These are phyloP conservation scores for Vinca minor DNA, from an alignment of 257 asterid species.

Conservation along the genomic window DNA sequence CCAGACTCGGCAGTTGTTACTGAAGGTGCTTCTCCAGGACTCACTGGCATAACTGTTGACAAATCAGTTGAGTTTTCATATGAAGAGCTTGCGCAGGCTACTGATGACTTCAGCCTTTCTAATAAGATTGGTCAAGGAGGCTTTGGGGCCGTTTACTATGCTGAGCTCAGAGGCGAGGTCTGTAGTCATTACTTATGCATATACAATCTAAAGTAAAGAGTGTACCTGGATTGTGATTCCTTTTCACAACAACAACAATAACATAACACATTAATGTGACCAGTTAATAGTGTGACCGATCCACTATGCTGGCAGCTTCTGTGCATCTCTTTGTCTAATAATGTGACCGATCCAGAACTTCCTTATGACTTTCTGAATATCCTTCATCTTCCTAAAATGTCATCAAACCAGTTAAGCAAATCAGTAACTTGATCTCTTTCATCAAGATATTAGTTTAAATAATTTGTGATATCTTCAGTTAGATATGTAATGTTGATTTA, in stretches of 20 bases:
- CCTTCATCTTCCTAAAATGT: neutral
- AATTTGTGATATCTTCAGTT: neutral
- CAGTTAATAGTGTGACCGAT: too few relatives aligned
- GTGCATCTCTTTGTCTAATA: neutral
- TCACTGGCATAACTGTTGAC: slow-evolving; percentile 67
- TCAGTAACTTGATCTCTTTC: neutral
- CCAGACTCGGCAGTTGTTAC: slow-evolving; percentile 31
- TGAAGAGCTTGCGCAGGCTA: slow-evolving; percentile 84
- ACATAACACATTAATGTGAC: too few relatives aligned
- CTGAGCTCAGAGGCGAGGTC: slow-evolving; percentile 99
- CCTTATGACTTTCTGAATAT: neutral
- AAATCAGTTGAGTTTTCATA: slow-evolving; percentile 90
- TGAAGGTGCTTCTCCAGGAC: slow-evolving; percentile 41
- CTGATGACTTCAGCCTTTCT: slow-evolving; percentile 75
- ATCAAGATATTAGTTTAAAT: neutral
- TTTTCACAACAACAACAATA: too few relatives aligned
- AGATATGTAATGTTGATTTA: neutral
- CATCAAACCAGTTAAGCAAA: neutral
- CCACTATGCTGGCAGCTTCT: neutral
- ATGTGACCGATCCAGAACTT: neutral
- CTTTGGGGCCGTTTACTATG: slow-evolving; percentile 91
- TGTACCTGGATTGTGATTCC: neutral
- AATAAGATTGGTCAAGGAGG: slow-evolving; percentile 97
- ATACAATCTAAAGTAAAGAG: neutral
- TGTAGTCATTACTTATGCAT: slow-evolving; percentile 19